Percentiles rank a stretch among this genome's conserved stretches.
Evolutionary conservation across 805 yeast genomes (phyloP).

Genomic region (Barnettozyma vustinii): DNA sequence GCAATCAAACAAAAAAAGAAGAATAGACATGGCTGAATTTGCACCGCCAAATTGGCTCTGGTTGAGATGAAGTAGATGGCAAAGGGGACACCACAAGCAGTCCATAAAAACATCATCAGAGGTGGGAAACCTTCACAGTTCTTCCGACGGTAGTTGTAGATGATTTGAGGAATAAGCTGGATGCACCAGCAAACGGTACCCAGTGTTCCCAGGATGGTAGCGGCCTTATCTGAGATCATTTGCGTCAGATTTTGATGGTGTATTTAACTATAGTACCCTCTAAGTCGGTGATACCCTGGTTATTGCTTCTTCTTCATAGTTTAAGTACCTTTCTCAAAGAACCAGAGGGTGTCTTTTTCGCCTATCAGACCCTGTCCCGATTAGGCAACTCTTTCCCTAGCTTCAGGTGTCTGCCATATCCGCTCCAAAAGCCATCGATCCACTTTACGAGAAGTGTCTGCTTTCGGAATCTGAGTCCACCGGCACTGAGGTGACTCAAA

Average conservation of each 20-base stretch:
- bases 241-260: too few species aligned
- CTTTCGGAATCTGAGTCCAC: background rate
- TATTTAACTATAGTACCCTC: background rate
- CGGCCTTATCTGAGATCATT: conserved; percentile 36
- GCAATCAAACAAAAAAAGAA: conserved; percentile 61
- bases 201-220: conserved; percentile 76
- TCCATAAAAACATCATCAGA: conserved; percentile 84
- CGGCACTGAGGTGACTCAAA: background rate
- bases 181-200: conserved; percentile 94
- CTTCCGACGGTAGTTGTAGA: conserved; percentile 65
- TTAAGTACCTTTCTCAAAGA: background rate
- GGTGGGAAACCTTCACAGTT: conserved; percentile 87
- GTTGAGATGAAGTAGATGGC: conserved; percentile 73
- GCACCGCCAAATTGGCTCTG: conserved; percentile 70
- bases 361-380: background rate
- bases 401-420: too few species aligned
- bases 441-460: background rate
- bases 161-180: conserved; percentile 82
- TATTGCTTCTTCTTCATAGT: background rate
- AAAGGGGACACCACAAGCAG: conserved; percentile 73
- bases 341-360: background rate
- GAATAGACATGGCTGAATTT: conserved; percentile 87
- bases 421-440: too few species aligned
- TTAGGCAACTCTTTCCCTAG: conserved; percentile 2
- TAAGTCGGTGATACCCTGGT: background rate